phyloP scores from a whole-genome alignment of 129 eudicot genomes.

The Helianthus tuberosus region DNA sequence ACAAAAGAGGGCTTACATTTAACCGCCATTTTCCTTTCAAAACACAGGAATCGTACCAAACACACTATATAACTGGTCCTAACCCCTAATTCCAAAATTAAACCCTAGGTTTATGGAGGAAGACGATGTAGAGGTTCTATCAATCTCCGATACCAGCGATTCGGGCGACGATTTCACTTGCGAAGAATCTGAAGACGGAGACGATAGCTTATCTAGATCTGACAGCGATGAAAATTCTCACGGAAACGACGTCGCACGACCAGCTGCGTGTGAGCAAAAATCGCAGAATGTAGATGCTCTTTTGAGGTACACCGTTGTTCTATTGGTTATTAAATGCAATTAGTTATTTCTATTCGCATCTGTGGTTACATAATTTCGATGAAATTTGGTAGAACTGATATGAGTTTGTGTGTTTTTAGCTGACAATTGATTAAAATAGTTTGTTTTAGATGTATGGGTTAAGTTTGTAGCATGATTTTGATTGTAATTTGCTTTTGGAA shows the following conservation, averaged over 20 bases:
- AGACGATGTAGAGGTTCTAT: conserved; percentile 45
- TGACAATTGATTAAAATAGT: background rate
- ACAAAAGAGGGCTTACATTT: conserved; percentile 27
- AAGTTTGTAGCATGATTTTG: conserved; percentile 2
- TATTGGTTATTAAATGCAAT: background rate
- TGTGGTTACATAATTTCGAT: background rate
- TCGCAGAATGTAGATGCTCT: conserved; percentile 84
- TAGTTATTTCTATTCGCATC: conserved; percentile 4
- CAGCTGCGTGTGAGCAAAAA: conserved; percentile 37
- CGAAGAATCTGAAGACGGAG: conserved; percentile 41
- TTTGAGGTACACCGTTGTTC: conserved; percentile 48
- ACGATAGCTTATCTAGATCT: conserved; percentile 21
- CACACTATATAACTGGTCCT: no score
- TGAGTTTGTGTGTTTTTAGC: conserved; percentile 12
- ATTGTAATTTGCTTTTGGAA: background rate
- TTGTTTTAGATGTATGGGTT: background rate
- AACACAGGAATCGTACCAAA: conserved; percentile 12
- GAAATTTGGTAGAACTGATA: background rate
- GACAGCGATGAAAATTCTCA: conserved; percentile 22
- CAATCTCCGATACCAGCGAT: conserved; percentile 56
- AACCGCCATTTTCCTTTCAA: conserved; percentile 37
- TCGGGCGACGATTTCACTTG: conserved; percentile 54
- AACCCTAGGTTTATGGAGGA: conserved; percentile 48
- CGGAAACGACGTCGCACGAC: conserved; percentile 19
- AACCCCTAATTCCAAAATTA: conserved; percentile 4